A percentile compares a stretch with the other conserved stretches of the same genome.
Evolutionary conservation across 2,329 filamentous ascomycete species (phyloP).

Genomic region (Colletotrichum coccodes): DNA sequence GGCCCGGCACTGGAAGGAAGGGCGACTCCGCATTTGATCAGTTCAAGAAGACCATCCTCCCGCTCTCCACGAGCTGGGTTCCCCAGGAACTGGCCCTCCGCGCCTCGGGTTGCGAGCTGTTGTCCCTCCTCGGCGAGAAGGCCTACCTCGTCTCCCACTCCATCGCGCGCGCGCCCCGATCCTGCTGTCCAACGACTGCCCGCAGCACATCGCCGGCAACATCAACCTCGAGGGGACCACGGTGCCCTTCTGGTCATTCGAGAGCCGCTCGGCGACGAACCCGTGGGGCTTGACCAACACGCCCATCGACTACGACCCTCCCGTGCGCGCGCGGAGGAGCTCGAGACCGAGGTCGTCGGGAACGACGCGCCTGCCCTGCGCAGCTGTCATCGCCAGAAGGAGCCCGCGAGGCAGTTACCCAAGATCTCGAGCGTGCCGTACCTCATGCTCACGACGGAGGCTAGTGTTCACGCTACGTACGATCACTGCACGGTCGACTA

Average conservation of each 20-base stretch:
- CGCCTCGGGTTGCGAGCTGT: conserved; percentile 40
- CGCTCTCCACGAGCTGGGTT: conserved; percentile 40
- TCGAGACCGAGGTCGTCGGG: conserved; percentile 27
- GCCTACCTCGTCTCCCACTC: conserved; percentile 46
- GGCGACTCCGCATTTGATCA: conserved; percentile 42
- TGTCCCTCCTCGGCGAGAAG: conserved; percentile 40
- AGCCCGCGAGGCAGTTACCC: conserved; percentile 49
- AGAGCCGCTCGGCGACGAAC: conserved; percentile 34
- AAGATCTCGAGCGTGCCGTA: conserved; percentile 60
- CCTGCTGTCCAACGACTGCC: conserved; percentile 40
- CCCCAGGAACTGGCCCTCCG: conserved; percentile 41
- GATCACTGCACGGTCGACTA: conserved; percentile 65
- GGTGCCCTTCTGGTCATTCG: conserved; percentile 40
- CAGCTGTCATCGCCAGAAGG: conserved; percentile 25
- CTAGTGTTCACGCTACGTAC: conserved; percentile 63
- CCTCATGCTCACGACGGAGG: conserved; percentile 60
- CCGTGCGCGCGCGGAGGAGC: conserved; percentile 30
- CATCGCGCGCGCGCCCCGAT: conserved; percentile 33
- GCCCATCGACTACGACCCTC: conserved; percentile 53
- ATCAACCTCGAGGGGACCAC: conserved; percentile 41
- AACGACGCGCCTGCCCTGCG: conserved; percentile 14
- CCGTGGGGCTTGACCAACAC: conserved; percentile 53
- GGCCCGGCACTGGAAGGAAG: conserved; percentile 46
- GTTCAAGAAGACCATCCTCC: conserved; percentile 41
- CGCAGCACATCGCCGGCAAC: conserved; percentile 38